Percentiles rank a stretch among this genome's conserved stretches.
phyloP scores from a whole-genome alignment of 1,139 yeast species.

The Sugiyamaella castrensis region DNA sequence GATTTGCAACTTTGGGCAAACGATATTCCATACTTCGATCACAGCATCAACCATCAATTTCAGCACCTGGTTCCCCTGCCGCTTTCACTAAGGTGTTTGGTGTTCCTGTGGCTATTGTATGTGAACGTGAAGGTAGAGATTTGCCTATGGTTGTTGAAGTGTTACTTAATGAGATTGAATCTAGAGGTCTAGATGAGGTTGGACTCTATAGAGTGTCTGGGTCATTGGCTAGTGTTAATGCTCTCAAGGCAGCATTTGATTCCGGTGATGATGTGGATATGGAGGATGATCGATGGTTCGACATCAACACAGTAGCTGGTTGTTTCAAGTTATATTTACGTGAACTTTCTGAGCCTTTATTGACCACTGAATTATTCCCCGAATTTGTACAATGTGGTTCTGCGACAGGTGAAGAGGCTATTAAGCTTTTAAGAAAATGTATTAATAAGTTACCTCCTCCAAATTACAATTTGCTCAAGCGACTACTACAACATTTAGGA shows the following conservation, averaged over 20 bases:
- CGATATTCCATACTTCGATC: conserved; percentile 36
- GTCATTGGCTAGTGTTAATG: conserved; percentile 72
- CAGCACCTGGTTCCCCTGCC: conserved; percentile 23
- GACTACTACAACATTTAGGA: conserved; percentile 66
- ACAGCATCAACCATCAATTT: conserved; percentile 32
- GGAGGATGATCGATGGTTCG: conserved; percentile 68
- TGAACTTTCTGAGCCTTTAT: conserved; percentile 83
- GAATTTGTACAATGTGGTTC: conserved; percentile 42
- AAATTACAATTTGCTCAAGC: conserved; percentile 65
- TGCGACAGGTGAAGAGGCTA: conserved; percentile 13
- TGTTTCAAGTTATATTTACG: conserved; percentile 81
- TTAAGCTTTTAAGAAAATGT: conserved; percentile 44
- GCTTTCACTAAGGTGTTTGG: conserved; percentile 64
- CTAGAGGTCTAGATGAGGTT: conserved; percentile 81
- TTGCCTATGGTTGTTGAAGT: conserved; percentile 66
- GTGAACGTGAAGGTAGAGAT: conserved; percentile 61
- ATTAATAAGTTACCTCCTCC: conserved; percentile 55
- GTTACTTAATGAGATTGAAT: conserved; percentile 71
- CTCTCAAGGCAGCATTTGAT: conserved; percentile 71
- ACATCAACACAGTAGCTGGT: conserved; percentile 86
- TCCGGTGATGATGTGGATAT: conserved; percentile 63
- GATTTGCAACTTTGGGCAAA: conserved; percentile 42
- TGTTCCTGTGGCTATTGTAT: conserved; percentile 74
- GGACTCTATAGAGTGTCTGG: conserved; percentile 94
- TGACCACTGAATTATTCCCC: conserved; percentile 58